Evolutionary conservation across 305 asterid genomes (phyloP), one percentile per base, ranked within the genome.

Genomic region (Solanum aculeatissimum): DNA sequence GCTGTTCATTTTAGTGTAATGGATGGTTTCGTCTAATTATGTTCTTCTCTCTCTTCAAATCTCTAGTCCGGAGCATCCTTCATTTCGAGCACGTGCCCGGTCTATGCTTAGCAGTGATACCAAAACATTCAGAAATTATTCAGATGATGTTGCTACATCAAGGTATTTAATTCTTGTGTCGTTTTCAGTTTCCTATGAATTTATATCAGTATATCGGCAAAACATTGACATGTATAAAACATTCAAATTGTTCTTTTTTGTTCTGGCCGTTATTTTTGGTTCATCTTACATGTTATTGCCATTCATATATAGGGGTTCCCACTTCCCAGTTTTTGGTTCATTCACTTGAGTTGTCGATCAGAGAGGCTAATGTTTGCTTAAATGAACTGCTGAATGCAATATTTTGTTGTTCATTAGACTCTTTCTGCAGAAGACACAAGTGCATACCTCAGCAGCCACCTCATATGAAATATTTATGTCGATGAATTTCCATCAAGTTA

Each of bases 81-180:
- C 98, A 58, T 88, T 93, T 86, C 95, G 91, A 71, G 92, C 97
- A 86, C 97, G 93, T 85, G 95, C 92, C 81, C 93, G 97, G 84
- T 97, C 99, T 87, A 92, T 94, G 96, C 99, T 97, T 87, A 93
- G 99, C 84, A 98, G 98, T 58, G 98, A 93, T 91, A 92, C 91
- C 86, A 93, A 92, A 90, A 74, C 95, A 71, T 92, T 89, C 84
- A 87, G 88, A 90, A 97, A 91, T 68, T 94, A 82, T 91, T 71
- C 97, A 60, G 92, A 92, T 83, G 93, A 91, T 49, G 86, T 92
- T 83, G 91, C 93, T 83, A 71, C 92, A 82, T 91, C 98, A 89
- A 93, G 99, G 98, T 97, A 87, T 87, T 83, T 85, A 51, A 53
- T 78, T 18, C 47, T 53, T 0, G 18, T 51, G 19, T 78, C 29